Base-by-base conservation (phyloP, 306 rosid species). In the Malus domestica region DNA sequence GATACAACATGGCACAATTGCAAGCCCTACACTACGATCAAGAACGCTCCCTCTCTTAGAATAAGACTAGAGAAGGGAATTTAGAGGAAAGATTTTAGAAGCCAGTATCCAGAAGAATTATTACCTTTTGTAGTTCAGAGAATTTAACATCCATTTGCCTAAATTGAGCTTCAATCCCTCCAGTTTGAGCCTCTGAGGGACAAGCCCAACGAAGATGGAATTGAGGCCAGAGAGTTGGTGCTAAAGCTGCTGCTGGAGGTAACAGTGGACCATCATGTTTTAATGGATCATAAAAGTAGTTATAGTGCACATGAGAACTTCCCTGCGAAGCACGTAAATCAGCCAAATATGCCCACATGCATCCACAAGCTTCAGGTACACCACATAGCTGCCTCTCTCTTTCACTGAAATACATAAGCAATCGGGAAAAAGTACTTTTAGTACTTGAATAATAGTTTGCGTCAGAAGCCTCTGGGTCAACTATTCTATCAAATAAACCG, bases 201-300 rank as follows among this genome's bases (percentile, higher is more conserved):
- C 98, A 90, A 65, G 99, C 95, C 97, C 97, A 96, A 69, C 99
- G 93, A 65, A 96, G 91, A 85, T 89, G 96, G 77, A 92, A 96
- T 74, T 90, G 93, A 20, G 99, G 99, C 98, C 98, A 96, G 67
- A 96, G 78, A 45, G 90, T 92, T 38, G 98, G 99, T 70, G 99
- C 99, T 65, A 96, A 87, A 57, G 97, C 93, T 75, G 98, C 99
- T 30, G 99, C 99, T 38, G 98, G 97, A 69, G 99, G 97, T 23
- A 87, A 83, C 72, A 96, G 85, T 46, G 93, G 82, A 71, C 80
- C 87, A 15, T 69, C 69, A 74, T 92, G 78, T 87, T 87, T 90
- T 71, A 62, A 49, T 54, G 90, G 84, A 75, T 96, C 99, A 83
- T 92, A 92, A 71, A 88, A 92, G 78, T 86, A 87, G 90, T 92